phyloP scores from a whole-genome alignment of 2,329 filamentous ascomycete genomes.

The Fusarium sp. region DNA sequence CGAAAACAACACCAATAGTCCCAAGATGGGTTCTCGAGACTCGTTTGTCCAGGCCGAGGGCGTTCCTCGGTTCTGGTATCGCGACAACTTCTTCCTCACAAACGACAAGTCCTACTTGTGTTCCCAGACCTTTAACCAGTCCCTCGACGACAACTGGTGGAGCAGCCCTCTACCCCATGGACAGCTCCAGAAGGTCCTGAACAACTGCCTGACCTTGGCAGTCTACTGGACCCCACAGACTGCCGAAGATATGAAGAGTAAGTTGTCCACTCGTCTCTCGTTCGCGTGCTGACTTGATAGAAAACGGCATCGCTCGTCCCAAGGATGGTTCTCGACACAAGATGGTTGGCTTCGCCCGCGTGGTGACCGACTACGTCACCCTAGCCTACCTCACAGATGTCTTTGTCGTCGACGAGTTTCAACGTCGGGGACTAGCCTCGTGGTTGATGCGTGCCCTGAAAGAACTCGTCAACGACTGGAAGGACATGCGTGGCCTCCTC shows the following conservation, averaged over 20 bases:
- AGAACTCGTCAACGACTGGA: conserved; percentile 67
- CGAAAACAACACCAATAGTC: background rate
- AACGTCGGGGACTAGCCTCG: conserved; percentile 70
- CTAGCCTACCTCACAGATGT: conserved; percentile 77
- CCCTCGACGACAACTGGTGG: conserved; percentile 72
- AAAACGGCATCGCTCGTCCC: conserved; percentile 47
- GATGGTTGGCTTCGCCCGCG: conserved; percentile 59
- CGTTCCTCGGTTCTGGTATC: conserved; percentile 59
- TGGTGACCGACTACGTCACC: conserved; percentile 78
- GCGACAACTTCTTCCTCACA: conserved; percentile 69
- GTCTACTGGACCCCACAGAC: conserved; percentile 62
- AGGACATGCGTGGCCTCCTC: conserved; percentile 69
- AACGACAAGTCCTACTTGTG: conserved; percentile 69
- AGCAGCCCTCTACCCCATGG: conserved; percentile 62
- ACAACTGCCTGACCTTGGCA: conserved; percentile 70
- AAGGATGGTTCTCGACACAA: conserved; percentile 47
- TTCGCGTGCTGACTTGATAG: conserved; percentile 38
- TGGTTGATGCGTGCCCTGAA: conserved; percentile 74
- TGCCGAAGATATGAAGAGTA: conserved; percentile 54
- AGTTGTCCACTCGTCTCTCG: conserved; percentile 13
- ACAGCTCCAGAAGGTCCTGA: conserved; percentile 63
- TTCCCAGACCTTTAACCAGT: conserved; percentile 64
- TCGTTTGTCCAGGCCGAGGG: conserved; percentile 47
- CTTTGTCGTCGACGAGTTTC: conserved; percentile 70
- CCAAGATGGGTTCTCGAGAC: conserved; percentile 44